Evolutionary conservation across 1,284 basidiomycete genomes (phyloP), one percentile per base, ranked within the genome.

Genomic region (Sporisorium graminicola): DNA sequence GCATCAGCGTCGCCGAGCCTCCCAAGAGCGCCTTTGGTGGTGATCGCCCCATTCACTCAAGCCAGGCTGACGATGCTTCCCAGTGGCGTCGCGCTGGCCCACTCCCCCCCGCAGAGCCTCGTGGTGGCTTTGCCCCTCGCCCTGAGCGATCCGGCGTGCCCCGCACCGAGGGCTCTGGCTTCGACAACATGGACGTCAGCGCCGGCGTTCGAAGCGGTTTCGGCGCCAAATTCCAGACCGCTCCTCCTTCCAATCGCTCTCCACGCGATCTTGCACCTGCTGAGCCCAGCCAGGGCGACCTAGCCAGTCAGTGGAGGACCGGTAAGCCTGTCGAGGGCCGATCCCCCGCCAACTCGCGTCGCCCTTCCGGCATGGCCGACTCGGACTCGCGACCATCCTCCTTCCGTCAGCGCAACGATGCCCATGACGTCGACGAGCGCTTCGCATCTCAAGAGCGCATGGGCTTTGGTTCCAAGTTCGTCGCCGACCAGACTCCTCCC

Each of bases 1-100:
- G 96, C 63, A 91, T 98, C 68, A 94, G 92, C 86, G 95, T 99
- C 47, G 97, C 97, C 20, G 97, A 99, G 85, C 92, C 96, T 93
- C 94, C 58, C 43, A 74, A 63, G 61, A 55, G 60, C 20, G 64
- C 66, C 24, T 75, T 75, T 31, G 73, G 73, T 35, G 69, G 74
- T 13, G 68, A 76, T 29, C 70, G 74, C 5, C 44, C 74, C 37
- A 43, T 65, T 18, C 51, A 77, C 84, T 55, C 77, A 80, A 82
- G 86, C 43, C 85, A 82, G 24, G 88, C 88, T 5, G 88, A 89
- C 54, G 87, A 87, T 59, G 85, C 88, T 6, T 82, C 78, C 24
- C 91, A 91, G 68, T 98, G 95, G 95, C 90, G 95, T 61, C 91
- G 95, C 65, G 91, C 94, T 12, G 93, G 92, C 1, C 95, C 95